Evolutionary conservation across 306 rosid species (phyloP).

Genomic region (Prunus mume): DNA sequence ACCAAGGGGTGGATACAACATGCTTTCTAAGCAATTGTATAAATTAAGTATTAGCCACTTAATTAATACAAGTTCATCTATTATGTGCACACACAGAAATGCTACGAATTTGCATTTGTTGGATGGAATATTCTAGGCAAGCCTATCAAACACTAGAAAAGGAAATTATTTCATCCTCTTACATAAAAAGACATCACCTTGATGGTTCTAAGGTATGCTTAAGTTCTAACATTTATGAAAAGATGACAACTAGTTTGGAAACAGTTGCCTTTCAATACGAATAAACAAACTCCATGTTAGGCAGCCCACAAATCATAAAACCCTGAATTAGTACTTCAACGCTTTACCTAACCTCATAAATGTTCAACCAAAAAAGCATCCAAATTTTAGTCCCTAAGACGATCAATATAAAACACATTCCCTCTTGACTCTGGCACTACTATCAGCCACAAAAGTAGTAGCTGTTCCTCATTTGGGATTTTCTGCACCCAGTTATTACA

Average conservation of each 20-base stretch:
- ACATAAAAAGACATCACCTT: background rate
- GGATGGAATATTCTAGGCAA: background rate
- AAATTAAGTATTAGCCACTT: too few species aligned
- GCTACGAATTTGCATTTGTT: too few species aligned
- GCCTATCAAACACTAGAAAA: background rate
- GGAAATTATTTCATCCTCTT: background rate
- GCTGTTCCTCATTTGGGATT: background rate
- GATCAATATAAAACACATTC: background rate
- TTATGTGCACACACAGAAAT: background rate
- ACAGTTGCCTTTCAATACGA: background rate
- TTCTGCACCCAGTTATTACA: background rate
- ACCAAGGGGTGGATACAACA: background rate
- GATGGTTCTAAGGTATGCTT: background rate
- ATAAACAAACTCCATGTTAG: background rate
- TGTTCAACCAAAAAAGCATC: background rate
- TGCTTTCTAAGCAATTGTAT: background rate
- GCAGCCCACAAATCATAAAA: background rate
- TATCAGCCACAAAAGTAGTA: constrained; percentile 1
- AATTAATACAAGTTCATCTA: background rate
- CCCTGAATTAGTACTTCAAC: background rate
- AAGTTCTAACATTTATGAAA: background rate
- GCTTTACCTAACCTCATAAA: constrained; percentile 9
- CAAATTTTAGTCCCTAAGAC: background rate
- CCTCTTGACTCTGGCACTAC: background rate
- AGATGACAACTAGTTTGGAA: background rate